Evolutionary conservation across 257 asterid species (phyloP), one percentile per base, ranked within the genome.

Genomic region (Solanum virginianum): DNA sequence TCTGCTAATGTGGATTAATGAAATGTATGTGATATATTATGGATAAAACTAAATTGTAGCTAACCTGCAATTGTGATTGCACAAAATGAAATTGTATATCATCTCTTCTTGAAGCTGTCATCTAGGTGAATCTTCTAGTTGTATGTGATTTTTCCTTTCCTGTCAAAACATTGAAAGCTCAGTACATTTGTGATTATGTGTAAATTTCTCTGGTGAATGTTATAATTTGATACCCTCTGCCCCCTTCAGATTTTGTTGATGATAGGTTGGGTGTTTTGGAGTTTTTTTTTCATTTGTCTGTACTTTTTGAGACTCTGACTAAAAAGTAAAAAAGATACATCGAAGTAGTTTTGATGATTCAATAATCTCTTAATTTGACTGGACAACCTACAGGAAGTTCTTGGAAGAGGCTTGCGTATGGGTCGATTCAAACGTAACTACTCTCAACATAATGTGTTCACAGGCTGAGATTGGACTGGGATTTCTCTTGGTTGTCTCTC

Each of bases 391-490:
- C 96, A 97, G 99, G 93, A 97, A 91, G 87, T 97, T 94, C 94
- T 89, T 97, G 94, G 99, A 97, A 85, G 92, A 94, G 74, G 90
- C 90, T 71, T 95, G 99, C 87, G 97, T 97, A 70, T 95, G 99
- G 99, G 97, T 97, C 18, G 99, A 94, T 86, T 94, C 98, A n/a
- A 97, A 97, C 83, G 83, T 93, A 75, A 95, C 95, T 80, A 94
- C 98, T 16, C 94, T 97, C 77, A 89, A 81, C 86, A 93, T 92
- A 89, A 87, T 95, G 87, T 92, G 97, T 82, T 94, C 99, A 13
- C 99, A 97, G 82, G 93, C 97, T 66, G 99, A 94, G 89, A 94
- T 97, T 26, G 82, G 82, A 32, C 47, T 77, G 82, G 82, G 82
- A 15, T 77, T 77, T 26, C 63, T 77, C 51, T 47, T 77, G 39